phyloP scores from a whole-genome alignment of 1,284 basidiomycete species.

The Ustilago bromivora region DNA sequence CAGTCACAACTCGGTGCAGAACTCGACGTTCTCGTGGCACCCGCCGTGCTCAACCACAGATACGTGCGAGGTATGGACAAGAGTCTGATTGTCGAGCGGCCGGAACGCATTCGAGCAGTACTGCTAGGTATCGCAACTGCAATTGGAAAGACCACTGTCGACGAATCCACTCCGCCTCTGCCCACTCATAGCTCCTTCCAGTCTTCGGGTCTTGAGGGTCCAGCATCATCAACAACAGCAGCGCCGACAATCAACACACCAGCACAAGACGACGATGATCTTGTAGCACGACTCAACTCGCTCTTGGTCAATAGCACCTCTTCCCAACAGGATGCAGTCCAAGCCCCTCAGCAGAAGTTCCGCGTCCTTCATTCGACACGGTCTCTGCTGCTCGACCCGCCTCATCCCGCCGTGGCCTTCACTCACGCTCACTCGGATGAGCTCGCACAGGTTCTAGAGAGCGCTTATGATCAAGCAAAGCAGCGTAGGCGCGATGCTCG shows the following conservation, averaged over 20 bases:
- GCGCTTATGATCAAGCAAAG: conserved; percentile 41
- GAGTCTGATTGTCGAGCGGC: conserved; percentile 66
- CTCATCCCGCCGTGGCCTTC: conserved; percentile 53
- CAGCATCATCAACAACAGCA: background rate
- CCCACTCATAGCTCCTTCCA: conserved; percentile 12
- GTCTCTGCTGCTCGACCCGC: conserved; percentile 48
- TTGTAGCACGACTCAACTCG: conserved; percentile 46
- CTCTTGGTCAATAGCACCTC: conserved; percentile 32
- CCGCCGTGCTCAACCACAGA: conserved; percentile 61
- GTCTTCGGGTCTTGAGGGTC: background rate
- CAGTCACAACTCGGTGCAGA: conserved; percentile 9
- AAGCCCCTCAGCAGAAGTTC: conserved; percentile 22
- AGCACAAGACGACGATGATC: conserved; percentile 34
- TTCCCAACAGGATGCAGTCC: background rate
- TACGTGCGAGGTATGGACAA: conserved; percentile 66
- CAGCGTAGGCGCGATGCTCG: conserved; percentile 27
- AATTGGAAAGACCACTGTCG: conserved; percentile 32
- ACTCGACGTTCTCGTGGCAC: conserved; percentile 63
- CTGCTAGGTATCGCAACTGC: conserved; percentile 60
- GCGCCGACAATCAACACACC: background rate
- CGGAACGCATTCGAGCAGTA: conserved; percentile 65
- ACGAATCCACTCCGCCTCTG: conserved; percentile 15
- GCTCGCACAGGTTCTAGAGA: conserved; percentile 33
- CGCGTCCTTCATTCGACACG: conserved; percentile 43
- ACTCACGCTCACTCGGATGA: conserved; percentile 51